A percentile compares a stretch with the other conserved stretches of the same genome.
These are phyloP conservation scores for Suhomyces sp. DNA, from an alignment of 805 yeast genomes.

Conservation along the genomic window DNA sequence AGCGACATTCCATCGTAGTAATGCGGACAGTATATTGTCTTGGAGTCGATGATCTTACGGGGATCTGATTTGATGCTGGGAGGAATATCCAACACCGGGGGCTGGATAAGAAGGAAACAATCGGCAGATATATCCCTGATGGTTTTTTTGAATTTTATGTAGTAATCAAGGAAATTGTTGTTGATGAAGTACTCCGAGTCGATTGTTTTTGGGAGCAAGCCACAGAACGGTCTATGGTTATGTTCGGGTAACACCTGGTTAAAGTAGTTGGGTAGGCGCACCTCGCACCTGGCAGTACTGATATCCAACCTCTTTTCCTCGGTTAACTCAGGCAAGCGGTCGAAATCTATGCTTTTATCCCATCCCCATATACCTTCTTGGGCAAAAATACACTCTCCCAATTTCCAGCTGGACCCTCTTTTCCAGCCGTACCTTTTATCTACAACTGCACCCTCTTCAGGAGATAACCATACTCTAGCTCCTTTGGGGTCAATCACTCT, in stretches of 20 bases:
- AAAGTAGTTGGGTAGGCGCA: constrained; percentile 31
- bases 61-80: constrained; percentile 56
- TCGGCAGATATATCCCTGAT: constrained; percentile 46
- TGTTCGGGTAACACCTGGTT: constrained; percentile 29
- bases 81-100: constrained; percentile 78
- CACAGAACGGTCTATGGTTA: constrained; percentile 22
- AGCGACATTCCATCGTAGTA: constrained; percentile 93
- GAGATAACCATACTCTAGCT: constrained; percentile 61
- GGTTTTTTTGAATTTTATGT: constrained; percentile 45
- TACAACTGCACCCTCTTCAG: constrained; percentile 36
- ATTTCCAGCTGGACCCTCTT: constrained; percentile 60
- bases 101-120: constrained; percentile 64
- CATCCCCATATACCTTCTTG: constrained; percentile 75
- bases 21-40: constrained; percentile 80
- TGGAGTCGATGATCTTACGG: constrained; percentile 51
- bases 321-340: constrained; percentile 15
- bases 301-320: constrained; percentile 29
- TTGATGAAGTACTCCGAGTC: constrained; percentile 56
- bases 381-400: constrained; percentile 80
- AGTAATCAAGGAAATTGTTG: constrained; percentile 61
- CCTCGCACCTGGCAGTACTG: constrained; percentile 18
- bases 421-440: constrained; percentile 72
- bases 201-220: constrained; percentile 3
- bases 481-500: constrained; percentile 65
- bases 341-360: constrained; percentile 20